Evolutionary conservation across 805 yeast species (phyloP), one percentile per base, ranked within the genome.

Genomic region (Sungouiozyma intestinalis): DNA sequence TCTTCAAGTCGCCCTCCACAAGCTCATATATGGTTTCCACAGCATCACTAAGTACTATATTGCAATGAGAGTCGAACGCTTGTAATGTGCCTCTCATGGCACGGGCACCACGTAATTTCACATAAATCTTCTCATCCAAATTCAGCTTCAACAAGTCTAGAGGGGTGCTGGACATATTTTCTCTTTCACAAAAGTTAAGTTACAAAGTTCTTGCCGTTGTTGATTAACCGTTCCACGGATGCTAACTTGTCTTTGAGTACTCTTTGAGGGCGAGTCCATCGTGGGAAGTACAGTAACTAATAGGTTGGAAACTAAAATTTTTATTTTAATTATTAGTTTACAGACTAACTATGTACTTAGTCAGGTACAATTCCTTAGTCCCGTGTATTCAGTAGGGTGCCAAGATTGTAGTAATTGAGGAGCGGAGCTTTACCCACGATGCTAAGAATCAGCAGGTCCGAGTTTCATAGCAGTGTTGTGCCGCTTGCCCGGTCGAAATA

Each of bases 1-100:
- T 62, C 58, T 66, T 58, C 42, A 68, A 49, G 36, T 54, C 74
- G 3, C 70, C 74, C 3, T 71, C 78, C 27, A 69, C 73, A 14
- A 79, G 54, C 33, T 69, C 68, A 59, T 75, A 85, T 33, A 88
- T 77, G 1, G 83, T 84, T 58, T 92, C 99, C 42, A 73, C 74
- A 6, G 95, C 96, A 54, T 92, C 94, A 51, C 97, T 86, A 48
- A 92, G 73, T 33, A 92, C 96, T 72, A 92, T 77, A 61, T 94
- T 92, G 65, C 97, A 92, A 65, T 90, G 98, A 38, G 94, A 83
- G 65, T 90, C 98, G 65, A 85, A 90, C 1, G 95, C 86, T 62
- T 88, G 97, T 42, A 92, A 70, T 47, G 76, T 79, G 3, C 99
- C 99, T 21, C 77, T 76, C 65, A 92, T 74, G 59, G 90, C 96